Base-by-base conservation (phyloP, 1,139 yeast genomes). In the Citeromyces siamensis region DNA sequence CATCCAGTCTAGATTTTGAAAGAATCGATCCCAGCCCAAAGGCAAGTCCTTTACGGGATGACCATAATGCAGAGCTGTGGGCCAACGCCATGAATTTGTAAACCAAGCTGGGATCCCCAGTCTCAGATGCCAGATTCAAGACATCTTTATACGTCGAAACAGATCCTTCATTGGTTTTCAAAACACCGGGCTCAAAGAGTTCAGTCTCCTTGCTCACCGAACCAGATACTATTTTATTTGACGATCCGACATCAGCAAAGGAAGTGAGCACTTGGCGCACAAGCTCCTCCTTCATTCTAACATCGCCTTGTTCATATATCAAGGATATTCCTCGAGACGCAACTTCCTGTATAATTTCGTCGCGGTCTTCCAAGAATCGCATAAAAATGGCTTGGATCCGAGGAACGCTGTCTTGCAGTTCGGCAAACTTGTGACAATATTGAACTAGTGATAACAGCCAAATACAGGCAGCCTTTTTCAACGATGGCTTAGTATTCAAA, bases 1-100 rank as follows among this genome's bases (percentile, higher is more conserved):
- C 68, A 44, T 80, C 84, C 40, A 88, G 62, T 41, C 83, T 77
- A 0, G 88, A 68, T 47, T 82, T 84, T 2, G 94, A 79, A 51
- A 90, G 60, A 38, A 90, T 79, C 1, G 86, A 76, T 10, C 95
- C 93, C 27, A 90, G 64, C 0, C 97, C 96, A 60, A 84, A 88
- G 0, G 97, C 97, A 51, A 88, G 77, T 37, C 97, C 97, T 46
- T 83, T 83, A 51, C 95, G 67, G 0, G 96, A 83, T 0, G 94
- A 75, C 97, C 98, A 90, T 27, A 88, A 60, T 0, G 94, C 77
- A 0, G 95, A 82, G 38, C 80, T 80, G 43, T 84, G 81, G 0
- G 97, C 95, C 40, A 90, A 60, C 0, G 95, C 77, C 95, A 90
- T 85, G 51, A 90, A 90, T 50, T 86, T 84, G 56, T 90, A 90